phyloP scores from a whole-genome alignment of 2,329 filamentous ascomycete species.

The Diaporthe citri region DNA sequence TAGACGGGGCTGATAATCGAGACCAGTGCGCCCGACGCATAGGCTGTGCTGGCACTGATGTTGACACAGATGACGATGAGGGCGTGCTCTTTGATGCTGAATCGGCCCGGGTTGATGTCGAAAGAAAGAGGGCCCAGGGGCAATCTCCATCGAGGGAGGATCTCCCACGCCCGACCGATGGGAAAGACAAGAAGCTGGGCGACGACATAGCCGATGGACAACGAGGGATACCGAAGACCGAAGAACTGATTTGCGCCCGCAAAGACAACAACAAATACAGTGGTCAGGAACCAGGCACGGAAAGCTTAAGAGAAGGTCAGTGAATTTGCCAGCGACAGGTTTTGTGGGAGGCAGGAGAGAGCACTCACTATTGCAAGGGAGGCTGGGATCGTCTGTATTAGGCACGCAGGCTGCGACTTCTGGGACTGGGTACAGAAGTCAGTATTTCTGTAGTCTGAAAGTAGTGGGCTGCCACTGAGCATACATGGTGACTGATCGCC shows the following conservation, averaged over 20 bases:
- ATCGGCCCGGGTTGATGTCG: conserved; percentile 47
- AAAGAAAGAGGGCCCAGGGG: conserved; percentile 44
- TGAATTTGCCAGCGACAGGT: too few species aligned
- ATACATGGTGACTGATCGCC: conserved; percentile 53
- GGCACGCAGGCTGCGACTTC: conserved; percentile 53
- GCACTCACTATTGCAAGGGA: conserved; percentile 49
- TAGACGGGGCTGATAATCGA: conserved; percentile 51
- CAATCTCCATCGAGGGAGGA: conserved; percentile 46
- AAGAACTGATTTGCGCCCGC: conserved; percentile 53
- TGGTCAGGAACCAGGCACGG: conserved; percentile 48
- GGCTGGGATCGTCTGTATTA: conserved; percentile 50
- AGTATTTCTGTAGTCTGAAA: not conserved
- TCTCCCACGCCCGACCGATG: conserved; percentile 50
- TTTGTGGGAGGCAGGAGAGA: not conserved
- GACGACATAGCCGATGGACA: conserved; percentile 51
- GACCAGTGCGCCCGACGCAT: conserved; percentile 46
- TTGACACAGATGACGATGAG: conserved; percentile 51
- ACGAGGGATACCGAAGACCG: conserved; percentile 51
- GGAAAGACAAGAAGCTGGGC: conserved; percentile 52
- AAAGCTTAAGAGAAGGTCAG: conserved; percentile 43
- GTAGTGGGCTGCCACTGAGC: conserved; percentile 18
- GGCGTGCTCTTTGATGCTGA: conserved; percentile 53
- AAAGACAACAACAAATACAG: conserved; percentile 49
- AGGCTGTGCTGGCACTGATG: conserved; percentile 47
- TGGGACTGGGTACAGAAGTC: conserved; percentile 45